Evolutionary conservation across 2,329 filamentous ascomycete species (phyloP), one percentile per base, ranked within the genome.

Genomic region (Talaromyces sp.): DNA sequence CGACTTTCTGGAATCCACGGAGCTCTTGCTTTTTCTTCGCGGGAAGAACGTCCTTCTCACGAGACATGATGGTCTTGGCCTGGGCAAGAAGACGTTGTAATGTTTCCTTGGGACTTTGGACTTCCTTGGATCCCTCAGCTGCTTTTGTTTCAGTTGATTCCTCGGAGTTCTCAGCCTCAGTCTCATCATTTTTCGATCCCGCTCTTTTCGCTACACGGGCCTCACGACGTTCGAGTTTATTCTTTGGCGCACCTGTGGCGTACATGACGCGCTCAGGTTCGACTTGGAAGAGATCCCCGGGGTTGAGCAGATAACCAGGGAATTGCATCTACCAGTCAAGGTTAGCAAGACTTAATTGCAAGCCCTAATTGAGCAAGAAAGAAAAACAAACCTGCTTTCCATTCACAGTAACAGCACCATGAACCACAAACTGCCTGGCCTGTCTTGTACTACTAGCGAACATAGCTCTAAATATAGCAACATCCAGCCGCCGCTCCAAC

Each of bases 211-310:
- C 68, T 61, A 70, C 52, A 56, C 79, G 78, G 37, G 71, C 69
- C 33, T 76, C 73, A 17, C 79, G 78, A 61, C 79, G 76, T 67
- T 81, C 78, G 22, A 67, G 63, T 63, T 71, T 74, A 58, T 84
- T 78, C 79, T 93, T 95, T 58, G 86, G 85, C 31, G 86, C 84
- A 66, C 95, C 95, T 1, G 93, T 97, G 39, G 92, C 94, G 73
- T 86, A 93, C 78, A 99, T 85, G 64, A 99, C 95, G 71, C 89
- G 88, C 45, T 97, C 92, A 41, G 91, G 85, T 22, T 97, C 90
- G 72, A 99, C 94, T 77, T 96, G 92, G 84, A 99, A 99, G 88
- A 99, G 92, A 77, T 99, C 95, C 70, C 95, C 95, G 2, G 95
- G 96, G 78, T 99, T 99, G 45, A 99, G 86, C 69, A 93, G 88